Base-by-base conservation (phyloP, 1,284 basidiomycete genomes). In the Ustilago hordei region DNA sequence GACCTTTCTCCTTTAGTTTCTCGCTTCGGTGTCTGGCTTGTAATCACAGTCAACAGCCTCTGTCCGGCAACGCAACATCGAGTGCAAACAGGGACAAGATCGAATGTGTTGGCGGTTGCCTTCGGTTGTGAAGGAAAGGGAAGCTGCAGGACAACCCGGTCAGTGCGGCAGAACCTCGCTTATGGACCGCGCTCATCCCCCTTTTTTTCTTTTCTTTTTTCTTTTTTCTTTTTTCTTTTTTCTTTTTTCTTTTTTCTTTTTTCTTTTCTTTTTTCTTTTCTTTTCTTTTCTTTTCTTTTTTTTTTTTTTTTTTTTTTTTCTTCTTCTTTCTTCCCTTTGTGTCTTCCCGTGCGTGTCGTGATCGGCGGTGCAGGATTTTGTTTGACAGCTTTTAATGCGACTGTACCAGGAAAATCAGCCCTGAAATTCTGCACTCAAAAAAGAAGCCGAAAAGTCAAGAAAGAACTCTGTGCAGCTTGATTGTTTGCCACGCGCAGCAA, bases 281-380 rank as follows among this genome's bases (percentile, higher is more conserved):
- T 8, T 48, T 28, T 28, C 0, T 28, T 0, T 23, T 23, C 2
- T 23, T 23, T 23, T 2, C 2, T 0, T 23, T 23, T 2, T 2
- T 23, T 3, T 28, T 28, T 28, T 3, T 28, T 3, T 3, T 28
- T 23, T 19, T 19, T 2, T 19, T 19, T 19, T 19, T 19, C 23
- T 23, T 28, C 23, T 28, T 28, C 23, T 3, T 23, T 28, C 23
- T 28, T 28, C 23, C 23, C 23, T 28, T 28, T 28, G 23, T 28
- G 23, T 31, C 34, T 36, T 55, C 53, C 35, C 53, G 53, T 55
- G 53, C 53, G 53, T 55, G 53, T 35, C 35, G 53, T 55, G 53
- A 55, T 55, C 53, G 53, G 38, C 53, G n/a, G 53, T 34, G 55
- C 55, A 57, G 55, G 38, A 12, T 6, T 36, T 57, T 43, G 38